Base-by-base conservation (phyloP, 176 grass and related monocot species). In the Tillandsia leiboldiana region DNA sequence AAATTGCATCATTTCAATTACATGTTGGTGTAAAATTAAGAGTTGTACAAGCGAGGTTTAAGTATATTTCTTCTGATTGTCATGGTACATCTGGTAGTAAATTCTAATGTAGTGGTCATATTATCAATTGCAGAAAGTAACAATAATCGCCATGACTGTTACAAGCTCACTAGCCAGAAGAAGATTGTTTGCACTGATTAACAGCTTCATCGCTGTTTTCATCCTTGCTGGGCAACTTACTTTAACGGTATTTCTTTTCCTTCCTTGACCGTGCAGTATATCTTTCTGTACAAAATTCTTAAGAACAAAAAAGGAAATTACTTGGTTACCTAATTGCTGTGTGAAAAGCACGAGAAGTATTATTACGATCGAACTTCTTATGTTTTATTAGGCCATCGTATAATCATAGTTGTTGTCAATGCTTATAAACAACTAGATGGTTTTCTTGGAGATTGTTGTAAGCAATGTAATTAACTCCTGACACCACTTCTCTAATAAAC, bases 191-290 rank as follows among this genome's bases (percentile, higher is more conserved):
- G 86, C 93, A 67, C 79, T 92, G 26, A 96, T 96, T 83, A 96
- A 96, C 67, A 92, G 89, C 78, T 92, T 92, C 72, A 92, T 96
- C 72, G 89, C 89, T 69, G 79, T 96, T 78, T 96, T 96, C 69
- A 97, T 97, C 76, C 93, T 97, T 81, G 77, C 10, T 9, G 89
- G 93, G 52, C 93, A 97, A 77, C 89, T 97, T 83, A 97, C 86
- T 83, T 78, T 97, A 26, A 90, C 93, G 76, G 93, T 97, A 97
- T 77, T 28, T 17, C 67, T 2, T 26, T 23, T 12, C 66, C 71
- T 26, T 64, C 14, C 49, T 49, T 69, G 20, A 23, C 2, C 20
- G 51, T 69, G 8, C 10, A 69, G 17, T 65, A n/a, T 42, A 66
- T 8, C 26, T 53, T 75, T 58, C 15, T 33, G 13, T 24, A 48